Percentiles rank a stretch among this genome's conserved stretches.
Evolutionary conservation across 306 rosid genomes (phyloP).

Genomic region (Abrus precatorius): DNA sequence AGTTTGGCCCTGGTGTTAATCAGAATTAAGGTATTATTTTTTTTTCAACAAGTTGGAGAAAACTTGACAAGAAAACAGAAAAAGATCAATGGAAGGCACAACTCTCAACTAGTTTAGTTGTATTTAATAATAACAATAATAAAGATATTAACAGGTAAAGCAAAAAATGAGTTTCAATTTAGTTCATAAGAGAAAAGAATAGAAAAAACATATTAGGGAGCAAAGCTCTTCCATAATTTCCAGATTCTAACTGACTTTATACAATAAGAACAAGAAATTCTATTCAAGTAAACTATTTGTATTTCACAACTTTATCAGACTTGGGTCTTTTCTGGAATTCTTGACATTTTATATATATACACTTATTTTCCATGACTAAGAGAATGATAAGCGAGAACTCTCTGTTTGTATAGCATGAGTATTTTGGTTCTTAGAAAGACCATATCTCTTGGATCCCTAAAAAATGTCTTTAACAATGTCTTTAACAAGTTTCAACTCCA

Average conservation of each 20-base stretch:
- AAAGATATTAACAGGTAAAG: not conserved
- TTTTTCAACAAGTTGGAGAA: constrained; percentile 38
- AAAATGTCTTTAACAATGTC: not conserved
- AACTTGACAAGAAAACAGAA: constrained; percentile 1
- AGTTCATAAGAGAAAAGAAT: not conserved
- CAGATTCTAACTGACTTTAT: constrained; percentile 15
- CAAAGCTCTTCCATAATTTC: not conserved
- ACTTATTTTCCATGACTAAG: constrained; percentile 1
- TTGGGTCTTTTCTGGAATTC: constrained; percentile 8
- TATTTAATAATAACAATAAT: not conserved
- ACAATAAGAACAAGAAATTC: constrained; percentile 9
- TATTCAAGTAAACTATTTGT: constrained; percentile 15
- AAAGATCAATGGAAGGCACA: not conserved
- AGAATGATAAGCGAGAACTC: not conserved
- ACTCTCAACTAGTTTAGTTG: constrained; percentile 19
- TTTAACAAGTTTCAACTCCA: not conserved
- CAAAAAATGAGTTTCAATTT: constrained; percentile 9
- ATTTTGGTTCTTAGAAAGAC: constrained; percentile 9
- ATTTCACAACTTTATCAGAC: constrained; percentile 15
- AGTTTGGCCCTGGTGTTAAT: not conserved
- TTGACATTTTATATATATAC: constrained; percentile 7
- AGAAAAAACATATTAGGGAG: not conserved
- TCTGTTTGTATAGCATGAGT: constrained; percentile 13
- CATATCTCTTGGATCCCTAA: not conserved
- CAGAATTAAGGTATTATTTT: constrained; percentile 4